A percentile compares a stretch with the other conserved stretches of the same genome.
Evolutionary conservation across 2,329 filamentous ascomycete species (phyloP).

Genomic region (Aspergillus udagawae): DNA sequence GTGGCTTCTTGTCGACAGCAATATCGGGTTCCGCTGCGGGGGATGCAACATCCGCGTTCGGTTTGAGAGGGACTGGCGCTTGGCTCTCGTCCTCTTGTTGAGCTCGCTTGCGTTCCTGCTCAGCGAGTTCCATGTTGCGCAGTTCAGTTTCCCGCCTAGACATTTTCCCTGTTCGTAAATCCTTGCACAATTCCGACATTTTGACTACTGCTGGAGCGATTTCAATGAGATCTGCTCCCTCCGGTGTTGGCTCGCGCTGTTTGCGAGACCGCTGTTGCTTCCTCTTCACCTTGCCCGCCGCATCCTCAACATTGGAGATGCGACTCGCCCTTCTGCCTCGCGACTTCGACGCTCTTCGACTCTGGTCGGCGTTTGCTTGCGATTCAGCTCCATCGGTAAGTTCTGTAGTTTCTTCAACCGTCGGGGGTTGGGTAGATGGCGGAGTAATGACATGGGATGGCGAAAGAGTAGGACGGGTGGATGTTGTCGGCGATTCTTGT

Average conservation of each 20-base stretch:
- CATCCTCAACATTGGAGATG: conserved; percentile 19
- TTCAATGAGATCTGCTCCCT: conserved; percentile 45
- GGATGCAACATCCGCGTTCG: conserved; percentile 22
- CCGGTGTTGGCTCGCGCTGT: conserved; percentile 43
- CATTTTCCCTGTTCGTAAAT: conserved; percentile 51
- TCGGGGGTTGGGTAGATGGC: conserved; percentile 22
- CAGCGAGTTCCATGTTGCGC: conserved; percentile 54
- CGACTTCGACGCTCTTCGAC: conserved; percentile 15
- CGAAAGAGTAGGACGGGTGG: neutral
- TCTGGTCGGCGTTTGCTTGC: conserved; percentile 20
- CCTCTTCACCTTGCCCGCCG: conserved; percentile 20
- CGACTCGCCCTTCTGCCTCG: conserved; percentile 25
- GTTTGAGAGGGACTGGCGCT: conserved; percentile 21
- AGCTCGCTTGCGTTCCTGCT: conserved; percentile 44
- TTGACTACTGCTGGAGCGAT: conserved; percentile 53
- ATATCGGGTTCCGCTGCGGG: conserved; percentile 18
- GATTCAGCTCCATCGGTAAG: conserved; percentile 15
- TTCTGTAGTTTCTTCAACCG: conserved; percentile 17
- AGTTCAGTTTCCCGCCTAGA: conserved; percentile 57
- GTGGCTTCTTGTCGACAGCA: conserved; percentile 20
- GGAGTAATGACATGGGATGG: conserved; percentile 16
- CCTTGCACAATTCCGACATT: conserved; percentile 56
- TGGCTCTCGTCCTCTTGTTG: conserved; percentile 28
- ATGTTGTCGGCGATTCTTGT: conserved; percentile 1
- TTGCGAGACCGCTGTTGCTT: conserved; percentile 26